Conservation (phyloP, 2,329 filamentous ascomycete species). For the Colletotrichum camelliae region DNA sequence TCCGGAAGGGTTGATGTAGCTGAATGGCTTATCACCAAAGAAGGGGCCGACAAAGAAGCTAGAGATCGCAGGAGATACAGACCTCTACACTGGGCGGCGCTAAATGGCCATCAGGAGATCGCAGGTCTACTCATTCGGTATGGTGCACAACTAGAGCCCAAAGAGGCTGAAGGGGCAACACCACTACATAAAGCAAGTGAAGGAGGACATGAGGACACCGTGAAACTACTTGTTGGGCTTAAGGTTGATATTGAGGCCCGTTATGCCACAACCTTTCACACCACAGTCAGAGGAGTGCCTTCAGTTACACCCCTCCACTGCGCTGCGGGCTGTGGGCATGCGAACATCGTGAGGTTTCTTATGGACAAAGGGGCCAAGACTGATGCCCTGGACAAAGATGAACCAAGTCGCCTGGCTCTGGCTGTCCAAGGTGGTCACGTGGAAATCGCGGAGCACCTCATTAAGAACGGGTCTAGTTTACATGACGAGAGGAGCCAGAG, state of each 20-base stretch:
- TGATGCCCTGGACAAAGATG: accelerated
- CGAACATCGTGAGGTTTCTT: not conserved
- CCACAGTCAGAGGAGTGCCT: too few relatives aligned
- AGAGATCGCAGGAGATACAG: accelerated
- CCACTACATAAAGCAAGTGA: accelerated
- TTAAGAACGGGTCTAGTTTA: not conserved
- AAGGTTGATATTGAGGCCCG: not conserved
- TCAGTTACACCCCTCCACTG: not conserved
- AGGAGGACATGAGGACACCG: not conserved
- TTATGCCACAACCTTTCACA: too few relatives aligned
- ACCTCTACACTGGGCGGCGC: not conserved
- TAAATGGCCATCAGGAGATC: not conserved
- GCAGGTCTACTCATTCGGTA: not conserved
- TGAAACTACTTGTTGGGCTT: accelerated
- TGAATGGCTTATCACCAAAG: not conserved
- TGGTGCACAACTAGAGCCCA: too few relatives aligned
- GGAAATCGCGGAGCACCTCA: accelerated
- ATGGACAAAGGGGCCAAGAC: accelerated
- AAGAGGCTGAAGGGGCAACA: too few relatives aligned
- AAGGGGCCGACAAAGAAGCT: not conserved
- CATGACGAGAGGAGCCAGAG: accelerated
- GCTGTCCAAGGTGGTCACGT: not conserved
- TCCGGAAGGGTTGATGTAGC: accelerated
- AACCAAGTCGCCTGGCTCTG: not conserved
- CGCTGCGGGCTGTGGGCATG: accelerated